phyloP scores from a whole-genome alignment of 2,329 filamentous ascomycete genomes.

The Rhynchosporium secalis region DNA sequence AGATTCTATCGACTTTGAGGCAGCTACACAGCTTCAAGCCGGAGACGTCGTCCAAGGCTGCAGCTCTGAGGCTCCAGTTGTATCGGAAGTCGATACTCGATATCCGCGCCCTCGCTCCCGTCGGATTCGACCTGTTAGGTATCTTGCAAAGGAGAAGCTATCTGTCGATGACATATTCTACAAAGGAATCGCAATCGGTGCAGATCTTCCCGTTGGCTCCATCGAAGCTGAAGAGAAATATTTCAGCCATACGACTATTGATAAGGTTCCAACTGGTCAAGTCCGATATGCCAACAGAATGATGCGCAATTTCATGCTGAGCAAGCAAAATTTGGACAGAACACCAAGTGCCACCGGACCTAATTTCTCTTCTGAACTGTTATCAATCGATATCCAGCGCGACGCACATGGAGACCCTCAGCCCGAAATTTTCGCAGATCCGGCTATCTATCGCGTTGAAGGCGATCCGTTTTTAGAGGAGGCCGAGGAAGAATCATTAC shows the following conservation, averaged over 20 bases:
- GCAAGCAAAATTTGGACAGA: conserved; percentile 12
- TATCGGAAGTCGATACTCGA: not conserved
- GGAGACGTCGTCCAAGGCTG: not conserved
- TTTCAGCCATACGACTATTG: not conserved
- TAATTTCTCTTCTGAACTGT: not conserved
- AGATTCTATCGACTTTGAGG: not conserved
- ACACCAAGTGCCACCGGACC: not conserved
- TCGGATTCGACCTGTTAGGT: conserved; percentile 29
- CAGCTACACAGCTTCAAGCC: conserved; percentile 12
- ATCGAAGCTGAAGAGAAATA: conserved; percentile 9
- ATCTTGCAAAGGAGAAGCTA: conserved; percentile 44
- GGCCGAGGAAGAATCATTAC: not conserved
- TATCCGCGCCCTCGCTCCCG: not conserved
- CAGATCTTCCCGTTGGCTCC: conserved; percentile 33
- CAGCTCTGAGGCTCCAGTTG: not conserved
- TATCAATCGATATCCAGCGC: not conserved
- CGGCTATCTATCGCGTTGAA: not conserved
- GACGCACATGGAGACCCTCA: not conserved
- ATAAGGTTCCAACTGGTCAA: not conserved
- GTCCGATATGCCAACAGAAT: conserved; percentile 6
- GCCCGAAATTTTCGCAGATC: not conserved
- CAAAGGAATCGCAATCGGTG: conserved; percentile 30
- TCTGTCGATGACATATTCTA: conserved; percentile 47
- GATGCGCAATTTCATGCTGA: conserved; percentile 16
- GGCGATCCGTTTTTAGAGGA: not conserved